These are phyloP conservation scores for Schwanniomyces polymorphus DNA, from an alignment of 805 yeast species.

Conservation along the genomic window DNA sequence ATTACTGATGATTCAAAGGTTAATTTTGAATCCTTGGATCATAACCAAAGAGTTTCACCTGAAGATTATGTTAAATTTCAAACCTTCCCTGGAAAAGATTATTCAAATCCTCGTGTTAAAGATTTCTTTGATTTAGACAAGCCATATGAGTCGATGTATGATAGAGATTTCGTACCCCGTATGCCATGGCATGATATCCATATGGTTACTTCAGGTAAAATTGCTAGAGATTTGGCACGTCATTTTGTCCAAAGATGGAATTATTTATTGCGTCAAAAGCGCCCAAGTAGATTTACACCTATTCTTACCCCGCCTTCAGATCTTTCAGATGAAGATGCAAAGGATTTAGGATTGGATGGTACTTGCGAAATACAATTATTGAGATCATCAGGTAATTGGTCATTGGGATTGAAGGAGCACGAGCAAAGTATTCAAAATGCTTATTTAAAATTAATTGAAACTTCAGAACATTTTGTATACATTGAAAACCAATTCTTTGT, in stretches of 20 bases:
- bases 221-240: constrained; percentile 88
- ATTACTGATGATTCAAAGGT: constrained; percentile 67
- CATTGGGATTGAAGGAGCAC: constrained; percentile 78
- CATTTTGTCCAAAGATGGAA: constrained; percentile 99
- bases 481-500: constrained; percentile 95
- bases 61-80: constrained; percentile 53
- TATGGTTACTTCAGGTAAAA: constrained; percentile 91
- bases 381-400: constrained; percentile 92
- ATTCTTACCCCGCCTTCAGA: constrained; percentile 91
- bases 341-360: constrained; percentile 63
- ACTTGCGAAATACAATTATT: constrained; percentile 90
- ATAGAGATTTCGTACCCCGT: constrained; percentile 75
- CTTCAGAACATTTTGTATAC: constrained; percentile 89
- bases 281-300: constrained; percentile 94
- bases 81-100: constrained; percentile 94
- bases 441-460: constrained; percentile 83
- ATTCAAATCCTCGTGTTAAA: constrained; percentile 90
- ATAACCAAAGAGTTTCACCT: constrained; percentile 28
- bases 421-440: constrained; percentile 94
- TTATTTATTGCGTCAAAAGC: constrained; percentile 83
- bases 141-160: constrained; percentile 92
- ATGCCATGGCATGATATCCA: constrained; percentile 99
- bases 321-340: constrained; percentile 69
- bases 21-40: constrained; percentile 29
- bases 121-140: constrained; percentile 80